A percentile compares a stretch with the other conserved stretches of the same genome.
Conservation (phyloP, 2,329 filamentous ascomycete species). For the Xylaria sp. region DNA sequence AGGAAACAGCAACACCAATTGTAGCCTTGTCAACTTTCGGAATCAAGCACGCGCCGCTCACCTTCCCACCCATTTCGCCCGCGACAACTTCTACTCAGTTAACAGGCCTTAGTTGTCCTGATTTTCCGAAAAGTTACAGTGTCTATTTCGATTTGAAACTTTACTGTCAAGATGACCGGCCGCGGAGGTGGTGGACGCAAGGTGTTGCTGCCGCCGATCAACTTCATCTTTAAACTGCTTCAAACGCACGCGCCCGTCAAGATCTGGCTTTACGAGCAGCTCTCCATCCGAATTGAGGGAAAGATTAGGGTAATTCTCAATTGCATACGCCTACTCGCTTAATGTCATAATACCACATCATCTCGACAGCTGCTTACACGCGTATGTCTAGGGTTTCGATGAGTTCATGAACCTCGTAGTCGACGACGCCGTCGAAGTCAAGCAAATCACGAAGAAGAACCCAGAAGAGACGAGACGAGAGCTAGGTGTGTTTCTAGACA, state of each 20-base stretch:
- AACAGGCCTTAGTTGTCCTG: too few species aligned
- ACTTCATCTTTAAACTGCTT: slow-evolving; percentile 91
- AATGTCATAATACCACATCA: background rate
- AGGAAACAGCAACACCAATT: background rate
- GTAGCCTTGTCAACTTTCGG: slow-evolving; percentile 19
- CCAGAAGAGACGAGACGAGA: slow-evolving; percentile 69
- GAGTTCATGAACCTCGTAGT: slow-evolving; percentile 99
- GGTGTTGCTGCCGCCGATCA: slow-evolving; percentile 59
- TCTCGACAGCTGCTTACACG: background rate
- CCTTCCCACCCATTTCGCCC: background rate
- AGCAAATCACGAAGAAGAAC: slow-evolving; percentile 73
- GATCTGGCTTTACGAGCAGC: slow-evolving; percentile 96
- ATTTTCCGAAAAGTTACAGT: background rate
- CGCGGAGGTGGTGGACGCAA: slow-evolving; percentile 56
- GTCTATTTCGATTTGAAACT: background rate
- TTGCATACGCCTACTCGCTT: slow-evolving; percentile 10
- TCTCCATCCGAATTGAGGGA: slow-evolving; percentile 89
- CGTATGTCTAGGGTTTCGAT: slow-evolving; percentile 71
- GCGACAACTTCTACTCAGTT: background rate
- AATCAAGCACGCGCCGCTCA: background rate
- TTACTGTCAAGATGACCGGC: slow-evolving; percentile 46
- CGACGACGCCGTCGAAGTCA: slow-evolving; percentile 92
- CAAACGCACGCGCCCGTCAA: slow-evolving; percentile 76
- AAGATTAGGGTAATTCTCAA: slow-evolving; percentile 71
- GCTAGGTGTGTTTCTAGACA: slow-evolving; percentile 55